Percentiles rank a stretch among this genome's conserved stretches.
These are phyloP conservation scores for Geranium incanum DNA, from an alignment of 441 rosid species.

Conservation along the genomic window DNA sequence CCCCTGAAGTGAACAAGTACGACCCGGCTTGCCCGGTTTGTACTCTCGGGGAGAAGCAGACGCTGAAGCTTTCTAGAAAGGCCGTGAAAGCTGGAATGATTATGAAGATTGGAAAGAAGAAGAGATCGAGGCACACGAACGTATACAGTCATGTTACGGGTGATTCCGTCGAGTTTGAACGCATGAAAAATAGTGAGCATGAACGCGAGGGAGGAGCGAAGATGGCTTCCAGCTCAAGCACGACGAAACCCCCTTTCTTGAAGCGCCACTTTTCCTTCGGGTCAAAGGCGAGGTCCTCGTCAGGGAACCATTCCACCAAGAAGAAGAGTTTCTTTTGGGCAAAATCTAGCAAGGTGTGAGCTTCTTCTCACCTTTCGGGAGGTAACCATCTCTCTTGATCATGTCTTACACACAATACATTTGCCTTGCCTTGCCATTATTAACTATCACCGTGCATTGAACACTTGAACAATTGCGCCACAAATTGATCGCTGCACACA, in stretches of 20 bases:
- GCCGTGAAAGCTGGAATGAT: slow-evolving; percentile 70
- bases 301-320: slow-evolving; percentile 42
- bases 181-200: slow-evolving; percentile 27
- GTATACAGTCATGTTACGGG: slow-evolving; percentile 51
- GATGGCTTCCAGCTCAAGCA: slow-evolving; percentile 58
- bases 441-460: not conserved
- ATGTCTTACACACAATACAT: not conserved
- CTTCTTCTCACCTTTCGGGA: slow-evolving; percentile 23
- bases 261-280: slow-evolving; percentile 73
- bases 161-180: slow-evolving; percentile 23
- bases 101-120: slow-evolving; percentile 47
- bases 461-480: no score
- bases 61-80: slow-evolving; percentile 64
- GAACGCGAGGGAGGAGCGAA: slow-evolving; percentile 53
- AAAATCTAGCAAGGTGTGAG: slow-evolving; percentile 66
- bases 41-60: slow-evolving; percentile 70
- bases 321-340: slow-evolving; percentile 86
- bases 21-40: slow-evolving; percentile 93
- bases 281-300: slow-evolving; percentile 39
- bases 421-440: not conserved
- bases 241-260: slow-evolving; percentile 65
- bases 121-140: slow-evolving; percentile 58
- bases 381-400: slow-evolving; percentile 28
- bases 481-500: no score
- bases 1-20: slow-evolving; percentile 64